Evolutionary conservation across 306 rosid genomes (phyloP).

Genomic region (Astragalus glycyphyllos): DNA sequence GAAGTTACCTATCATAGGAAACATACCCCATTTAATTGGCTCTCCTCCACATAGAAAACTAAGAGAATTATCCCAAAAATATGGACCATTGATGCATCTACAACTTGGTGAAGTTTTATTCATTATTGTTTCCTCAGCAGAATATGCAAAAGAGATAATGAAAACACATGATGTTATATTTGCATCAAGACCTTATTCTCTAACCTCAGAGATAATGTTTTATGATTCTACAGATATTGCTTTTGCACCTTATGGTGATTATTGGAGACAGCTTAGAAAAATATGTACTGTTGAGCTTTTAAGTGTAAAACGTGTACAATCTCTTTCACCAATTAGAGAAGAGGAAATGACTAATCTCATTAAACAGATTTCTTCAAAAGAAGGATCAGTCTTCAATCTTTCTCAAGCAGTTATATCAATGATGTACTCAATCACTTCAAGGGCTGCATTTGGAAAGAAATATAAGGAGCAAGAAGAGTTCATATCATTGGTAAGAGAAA

Average conservation of each 20-base stretch:
- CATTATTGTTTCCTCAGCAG: constrained; percentile 51
- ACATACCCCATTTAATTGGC: constrained; percentile 22
- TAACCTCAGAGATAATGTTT: not conserved
- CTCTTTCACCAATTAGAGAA: constrained; percentile 38
- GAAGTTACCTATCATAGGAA: constrained; percentile 38
- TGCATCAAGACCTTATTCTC: constrained; percentile 40
- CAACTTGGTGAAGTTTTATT: constrained; percentile 50
- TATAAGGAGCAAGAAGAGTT: constrained; percentile 44
- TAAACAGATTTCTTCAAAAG: not conserved
- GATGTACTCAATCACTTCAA: constrained; percentile 28
- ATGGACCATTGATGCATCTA: constrained; percentile 54
- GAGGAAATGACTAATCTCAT: constrained; percentile 39
- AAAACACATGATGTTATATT: constrained; percentile 50
- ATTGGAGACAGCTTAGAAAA: constrained; percentile 45
- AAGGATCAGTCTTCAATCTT: constrained; percentile 41
- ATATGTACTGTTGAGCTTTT: constrained; percentile 44
- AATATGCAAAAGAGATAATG: constrained; percentile 49
- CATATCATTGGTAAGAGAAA: not conserved
- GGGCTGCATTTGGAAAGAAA: constrained; percentile 50
- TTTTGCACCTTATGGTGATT: constrained; percentile 44
- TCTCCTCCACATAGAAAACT: constrained; percentile 43
- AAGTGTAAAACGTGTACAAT: constrained; percentile 28
- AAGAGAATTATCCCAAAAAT: constrained; percentile 41
- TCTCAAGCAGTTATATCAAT: constrained; percentile 28
- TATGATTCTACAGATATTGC: constrained; percentile 24